Evolutionary conservation across 257 asterid species (phyloP), one percentile per base, ranked within the genome.

Genomic region (Plantago elongata): DNA sequence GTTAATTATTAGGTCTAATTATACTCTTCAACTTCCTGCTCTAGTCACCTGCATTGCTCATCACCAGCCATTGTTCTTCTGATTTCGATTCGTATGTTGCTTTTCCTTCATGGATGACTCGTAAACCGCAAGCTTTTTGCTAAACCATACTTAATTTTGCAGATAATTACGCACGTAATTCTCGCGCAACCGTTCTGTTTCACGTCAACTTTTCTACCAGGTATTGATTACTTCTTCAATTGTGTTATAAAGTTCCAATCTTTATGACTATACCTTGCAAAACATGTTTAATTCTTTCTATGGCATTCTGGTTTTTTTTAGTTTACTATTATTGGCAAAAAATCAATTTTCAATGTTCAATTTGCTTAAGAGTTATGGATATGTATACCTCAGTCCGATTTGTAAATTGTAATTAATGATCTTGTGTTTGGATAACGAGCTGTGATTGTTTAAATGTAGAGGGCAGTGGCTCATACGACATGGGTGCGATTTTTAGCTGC

Each of bases 401-500:
- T 22, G 2, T 22, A n/a, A n/a, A n/a, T n/a, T n/a, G 9, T 43
- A 13, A 13, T 22, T 13, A 45, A 12, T 64, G 52, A 11, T 2
- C 43, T 15, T 7, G 18, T 2, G 7, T 27, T 30, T 50, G 13
- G 63, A 9, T 48, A 45, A 13, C 34, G 22, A 63, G 17, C 57
- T 45, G 68, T 58, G 37, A 54, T 54, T 54, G 27, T 51, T 51
- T 60, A 18, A 55, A 3, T 60, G 65, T 27, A 15, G 62, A 56
- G 62, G 62, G 43, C 50, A 67, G 61, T 47, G 43, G 37, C n/a
- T 50, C 27, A 22, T 22, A 18, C 55, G 64, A 13, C 64, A 87
- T 84, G 95, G 87, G 92, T 64, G 52, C 71, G 9, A 16, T 71
- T 5, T 72, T 79, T 40, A 64, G 84, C 63, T 81, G 89, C 71